A percentile compares a stretch with the other conserved stretches of the same genome.
Evolutionary conservation across 2,329 filamentous ascomycete genomes (phyloP).

Genomic region (Trichoderma lentiforme): DNA sequence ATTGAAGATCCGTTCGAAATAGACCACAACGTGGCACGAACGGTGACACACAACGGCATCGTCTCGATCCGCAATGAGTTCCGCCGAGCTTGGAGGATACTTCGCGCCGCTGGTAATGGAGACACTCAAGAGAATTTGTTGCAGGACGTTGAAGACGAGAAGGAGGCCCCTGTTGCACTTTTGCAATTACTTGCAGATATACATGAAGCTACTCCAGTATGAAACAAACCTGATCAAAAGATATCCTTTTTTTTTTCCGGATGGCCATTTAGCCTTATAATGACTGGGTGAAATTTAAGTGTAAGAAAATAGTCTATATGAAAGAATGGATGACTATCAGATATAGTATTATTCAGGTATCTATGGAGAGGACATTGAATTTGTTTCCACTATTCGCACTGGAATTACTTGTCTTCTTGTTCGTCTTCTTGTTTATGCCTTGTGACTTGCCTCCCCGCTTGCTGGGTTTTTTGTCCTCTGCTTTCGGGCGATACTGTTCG

Average conservation of each 20-base stretch:
- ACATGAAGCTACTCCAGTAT: slow-evolving; percentile 27
- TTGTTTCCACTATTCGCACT: slow-evolving; percentile 7
- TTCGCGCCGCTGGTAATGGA: slow-evolving; percentile 50
- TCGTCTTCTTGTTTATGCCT: background rate
- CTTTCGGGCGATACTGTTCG: background rate
- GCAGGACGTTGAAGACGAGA: slow-evolving; percentile 44
- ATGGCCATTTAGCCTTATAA: too few species aligned
- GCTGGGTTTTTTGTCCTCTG: background rate
- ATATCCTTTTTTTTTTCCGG: too few species aligned
- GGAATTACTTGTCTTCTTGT: background rate
- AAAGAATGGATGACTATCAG: background rate
- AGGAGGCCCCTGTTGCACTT: slow-evolving; percentile 26
- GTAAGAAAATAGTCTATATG: too few species aligned
- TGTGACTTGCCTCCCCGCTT: background rate
- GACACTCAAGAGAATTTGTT: slow-evolving; percentile 48
- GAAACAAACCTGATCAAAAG: background rate
- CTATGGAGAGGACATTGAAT: slow-evolving; percentile 20
- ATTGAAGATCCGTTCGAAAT: slow-evolving; percentile 91
- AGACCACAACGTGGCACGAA: slow-evolving; percentile 83
- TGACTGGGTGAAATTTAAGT: too few species aligned
- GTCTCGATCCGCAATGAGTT: slow-evolving; percentile 83
- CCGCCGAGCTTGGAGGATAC: slow-evolving; percentile 71
- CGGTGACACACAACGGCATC: slow-evolving; percentile 79
- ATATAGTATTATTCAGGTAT: background rate
- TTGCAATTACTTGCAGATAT: slow-evolving; percentile 33